These are phyloP conservation scores for Petasospora fabianii DNA, from an alignment of 1,139 yeast species.

Conservation along the genomic window DNA sequence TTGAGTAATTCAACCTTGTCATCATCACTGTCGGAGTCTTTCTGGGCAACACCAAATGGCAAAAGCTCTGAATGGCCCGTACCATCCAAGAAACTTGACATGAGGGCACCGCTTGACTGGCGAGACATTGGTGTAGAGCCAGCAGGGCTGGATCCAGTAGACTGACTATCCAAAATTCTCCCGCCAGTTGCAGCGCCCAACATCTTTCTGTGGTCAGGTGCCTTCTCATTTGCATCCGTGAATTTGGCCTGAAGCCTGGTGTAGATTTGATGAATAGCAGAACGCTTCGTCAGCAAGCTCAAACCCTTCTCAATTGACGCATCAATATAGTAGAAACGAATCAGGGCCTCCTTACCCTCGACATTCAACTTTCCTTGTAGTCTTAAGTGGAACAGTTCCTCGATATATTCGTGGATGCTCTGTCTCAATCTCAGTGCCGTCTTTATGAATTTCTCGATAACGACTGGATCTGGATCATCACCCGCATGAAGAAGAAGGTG, in stretches of 20 bases:
- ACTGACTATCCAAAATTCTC: too few relatives aligned
- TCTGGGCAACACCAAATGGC: constrained; percentile 30
- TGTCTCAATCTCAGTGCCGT: constrained; percentile 42
- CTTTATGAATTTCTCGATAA: constrained; percentile 38
- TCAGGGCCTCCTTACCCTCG: constrained; percentile 71
- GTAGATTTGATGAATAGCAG: constrained; percentile 9
- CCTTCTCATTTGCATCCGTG: background rate
- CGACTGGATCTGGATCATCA: constrained; percentile 26
- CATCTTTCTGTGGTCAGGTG: too few relatives aligned
- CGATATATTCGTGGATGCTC: constrained; percentile 50
- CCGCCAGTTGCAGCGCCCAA: too few relatives aligned
- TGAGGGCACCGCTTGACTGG: constrained; percentile 16
- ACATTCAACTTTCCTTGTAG: constrained; percentile 48
- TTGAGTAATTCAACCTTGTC: constrained; percentile 15
- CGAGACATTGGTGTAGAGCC: constrained; percentile 14
- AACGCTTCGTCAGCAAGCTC: constrained; percentile 42
- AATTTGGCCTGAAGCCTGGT: background rate
- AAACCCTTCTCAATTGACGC: constrained; percentile 67
- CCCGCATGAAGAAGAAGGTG: constrained; percentile 26
- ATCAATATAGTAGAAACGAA: constrained; percentile 65
- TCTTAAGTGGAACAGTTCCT: constrained; percentile 55
- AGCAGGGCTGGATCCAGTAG: background rate
- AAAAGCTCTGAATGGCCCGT: constrained; percentile 32
- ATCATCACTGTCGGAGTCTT: constrained; percentile 20
- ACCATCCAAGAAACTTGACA: constrained; percentile 27